phyloP scores from a whole-genome alignment of 257 asterid species.

The Apocynum venetum region DNA sequence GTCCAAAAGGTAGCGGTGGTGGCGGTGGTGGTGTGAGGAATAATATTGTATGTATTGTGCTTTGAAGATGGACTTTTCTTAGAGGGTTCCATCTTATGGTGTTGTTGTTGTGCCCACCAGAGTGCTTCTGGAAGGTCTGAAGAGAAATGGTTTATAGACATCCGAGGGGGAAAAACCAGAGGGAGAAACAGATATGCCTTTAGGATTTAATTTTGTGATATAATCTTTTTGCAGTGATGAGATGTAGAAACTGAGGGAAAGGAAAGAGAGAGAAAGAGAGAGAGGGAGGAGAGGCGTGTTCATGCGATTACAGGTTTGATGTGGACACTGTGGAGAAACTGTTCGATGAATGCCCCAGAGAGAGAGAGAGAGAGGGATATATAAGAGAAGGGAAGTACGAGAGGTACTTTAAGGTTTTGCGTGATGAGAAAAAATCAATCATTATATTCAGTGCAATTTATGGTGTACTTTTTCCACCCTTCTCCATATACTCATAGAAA shows the following conservation, averaged over 20 bases:
- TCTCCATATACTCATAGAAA: not conserved
- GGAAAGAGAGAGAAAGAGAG: not conserved
- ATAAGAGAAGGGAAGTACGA: constrained; percentile 7
- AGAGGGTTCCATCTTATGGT: constrained; percentile 27
- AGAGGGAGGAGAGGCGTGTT: constrained; percentile 18
- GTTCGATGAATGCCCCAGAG: constrained; percentile 2
- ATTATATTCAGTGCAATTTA: constrained; percentile 59
- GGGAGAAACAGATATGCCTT: not conserved
- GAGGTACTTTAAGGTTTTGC: constrained; percentile 64
- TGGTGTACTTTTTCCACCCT: constrained; percentile 7
- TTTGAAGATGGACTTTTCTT: constrained; percentile 29
- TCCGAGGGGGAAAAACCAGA: constrained; percentile 14
- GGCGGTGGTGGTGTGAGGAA: not conserved
- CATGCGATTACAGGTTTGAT: constrained; percentile 18
- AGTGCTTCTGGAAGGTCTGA: constrained; percentile 43
- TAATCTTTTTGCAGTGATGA: constrained; percentile 8
- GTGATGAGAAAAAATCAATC: constrained; percentile 58
- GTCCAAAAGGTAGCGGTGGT: constrained; percentile 14
- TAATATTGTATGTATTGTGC: not conserved
- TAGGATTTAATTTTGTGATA: not conserved
- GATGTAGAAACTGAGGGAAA: not conserved
- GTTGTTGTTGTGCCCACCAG: constrained; percentile 44
- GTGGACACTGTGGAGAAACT: constrained; percentile 26
- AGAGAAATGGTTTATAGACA: constrained; percentile 66
- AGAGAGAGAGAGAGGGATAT: constrained; percentile 1